These are phyloP conservation scores for Sporopachydermia cereana DNA, from an alignment of 1,139 yeast genomes.

Conservation along the genomic window DNA sequence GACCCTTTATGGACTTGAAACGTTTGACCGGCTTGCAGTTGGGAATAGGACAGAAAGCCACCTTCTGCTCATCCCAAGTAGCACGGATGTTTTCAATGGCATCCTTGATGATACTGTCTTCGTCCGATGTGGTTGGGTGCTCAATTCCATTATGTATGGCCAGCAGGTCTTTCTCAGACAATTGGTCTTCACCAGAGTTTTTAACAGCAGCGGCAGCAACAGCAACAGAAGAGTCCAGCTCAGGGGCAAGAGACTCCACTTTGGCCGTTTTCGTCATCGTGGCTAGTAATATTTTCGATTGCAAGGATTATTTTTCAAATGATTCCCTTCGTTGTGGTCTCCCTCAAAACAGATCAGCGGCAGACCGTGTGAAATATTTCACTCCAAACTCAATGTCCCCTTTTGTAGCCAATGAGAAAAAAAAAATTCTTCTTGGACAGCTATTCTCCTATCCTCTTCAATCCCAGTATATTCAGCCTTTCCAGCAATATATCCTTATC, in stretches of 20 bases:
- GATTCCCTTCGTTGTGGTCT: too few species aligned
- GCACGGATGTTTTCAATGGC: conserved; percentile 1
- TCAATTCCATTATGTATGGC: neutral
- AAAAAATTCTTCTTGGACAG: too few species aligned
- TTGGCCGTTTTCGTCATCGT: neutral
- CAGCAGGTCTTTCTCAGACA: neutral
- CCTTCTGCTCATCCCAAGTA: conserved; percentile 1
- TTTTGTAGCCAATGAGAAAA: too few species aligned
- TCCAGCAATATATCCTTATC: too few species aligned
- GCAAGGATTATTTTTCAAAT: too few species aligned
- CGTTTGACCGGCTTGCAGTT: conserved; percentile 2
- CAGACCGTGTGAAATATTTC: too few species aligned
- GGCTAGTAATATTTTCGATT: too few species aligned
- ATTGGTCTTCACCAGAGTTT: neutral
- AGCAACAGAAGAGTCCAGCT: conserved; percentile 2
- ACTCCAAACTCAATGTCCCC: too few species aligned
- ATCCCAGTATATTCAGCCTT: too few species aligned
- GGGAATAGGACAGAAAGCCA: neutral
- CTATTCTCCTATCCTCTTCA: too few species aligned
- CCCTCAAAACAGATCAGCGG: too few species aligned
- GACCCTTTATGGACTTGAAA: conserved; percentile 1
- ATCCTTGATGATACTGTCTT: neutral
- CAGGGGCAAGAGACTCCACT: conserved; percentile 1
- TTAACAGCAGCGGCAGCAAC: conserved; percentile 5
- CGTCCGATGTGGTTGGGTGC: neutral